phyloP scores from a whole-genome alignment of 164 flowering plant species.

The Stephania japonica region DNA sequence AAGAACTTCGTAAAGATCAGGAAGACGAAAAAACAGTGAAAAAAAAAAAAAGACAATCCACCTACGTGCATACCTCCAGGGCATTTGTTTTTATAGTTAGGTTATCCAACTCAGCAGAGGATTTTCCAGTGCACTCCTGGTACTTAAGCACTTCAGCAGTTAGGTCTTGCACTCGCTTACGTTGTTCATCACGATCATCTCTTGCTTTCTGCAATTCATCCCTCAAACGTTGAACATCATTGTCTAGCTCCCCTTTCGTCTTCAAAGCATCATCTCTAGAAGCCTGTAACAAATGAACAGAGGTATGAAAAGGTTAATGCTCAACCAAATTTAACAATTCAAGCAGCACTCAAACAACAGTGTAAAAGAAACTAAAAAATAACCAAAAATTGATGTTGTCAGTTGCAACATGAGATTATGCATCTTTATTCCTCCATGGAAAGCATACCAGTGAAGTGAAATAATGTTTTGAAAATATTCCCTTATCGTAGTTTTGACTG shows the following conservation, averaged over 20 bases:
- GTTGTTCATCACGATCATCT: slow-evolving; percentile 57
- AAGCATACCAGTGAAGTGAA: too few relatives aligned
- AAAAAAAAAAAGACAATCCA: not conserved
- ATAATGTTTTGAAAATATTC: too few relatives aligned
- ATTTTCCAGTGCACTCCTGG: slow-evolving; percentile 50
- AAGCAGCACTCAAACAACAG: not conserved
- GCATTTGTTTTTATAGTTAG: slow-evolving; percentile 37
- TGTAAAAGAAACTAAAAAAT: not conserved
- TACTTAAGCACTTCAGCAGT: slow-evolving; percentile 38
- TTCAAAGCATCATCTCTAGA: slow-evolving; percentile 44
- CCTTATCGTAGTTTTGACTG: too few relatives aligned
- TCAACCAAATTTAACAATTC: not conserved
- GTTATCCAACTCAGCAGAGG: slow-evolving; percentile 40
- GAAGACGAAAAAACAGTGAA: not conserved
- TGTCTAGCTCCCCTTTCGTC: slow-evolving; percentile 39
- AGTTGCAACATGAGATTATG: too few relatives aligned
- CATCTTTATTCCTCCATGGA: too few relatives aligned
- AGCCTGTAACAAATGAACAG: slow-evolving; percentile 29
- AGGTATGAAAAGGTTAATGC: not conserved
- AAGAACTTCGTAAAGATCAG: not conserved
- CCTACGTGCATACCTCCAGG: slow-evolving; percentile 48
- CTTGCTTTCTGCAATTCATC: slow-evolving; percentile 53
- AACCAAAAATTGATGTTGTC: not conserved
- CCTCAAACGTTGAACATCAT: slow-evolving; percentile 39
- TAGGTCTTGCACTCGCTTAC: slow-evolving; percentile 30